A percentile compares a stretch with the other conserved stretches of the same genome.
These are phyloP conservation scores for Puya raimondii DNA, from an alignment of 176 grass and related monocot species.

Conservation along the genomic window DNA sequence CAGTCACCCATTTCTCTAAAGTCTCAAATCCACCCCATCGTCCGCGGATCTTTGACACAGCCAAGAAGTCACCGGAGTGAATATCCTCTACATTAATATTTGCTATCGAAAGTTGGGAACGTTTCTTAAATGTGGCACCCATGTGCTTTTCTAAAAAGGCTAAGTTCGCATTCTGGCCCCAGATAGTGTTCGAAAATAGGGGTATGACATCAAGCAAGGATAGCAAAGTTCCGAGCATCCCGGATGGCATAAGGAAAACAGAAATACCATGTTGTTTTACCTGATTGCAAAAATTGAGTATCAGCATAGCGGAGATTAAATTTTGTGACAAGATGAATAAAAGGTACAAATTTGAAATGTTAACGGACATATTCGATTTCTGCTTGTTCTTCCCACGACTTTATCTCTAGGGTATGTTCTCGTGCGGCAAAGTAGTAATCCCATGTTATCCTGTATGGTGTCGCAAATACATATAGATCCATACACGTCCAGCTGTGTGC, in stretches of 20 bases:
- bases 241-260: slow-evolving; percentile 91
- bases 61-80: slow-evolving; percentile 84
- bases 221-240: slow-evolving; percentile 83
- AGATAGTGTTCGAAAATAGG: slow-evolving; percentile 79
- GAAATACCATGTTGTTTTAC: slow-evolving; percentile 91
- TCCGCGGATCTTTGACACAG: slow-evolving; percentile 82
- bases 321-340: slow-evolving; percentile 7
- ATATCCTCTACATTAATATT: slow-evolving; percentile 64
- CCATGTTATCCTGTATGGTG: slow-evolving; percentile 89
- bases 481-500: slow-evolving; percentile 92
- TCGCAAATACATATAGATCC: slow-evolving; percentile 94
- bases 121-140: slow-evolving; percentile 74
- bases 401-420: slow-evolving; percentile 69
- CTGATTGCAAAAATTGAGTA: slow-evolving; percentile 31
- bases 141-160: slow-evolving; percentile 86
- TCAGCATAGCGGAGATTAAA: slow-evolving; percentile 19
- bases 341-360: slow-evolving; percentile 9
- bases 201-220: slow-evolving; percentile 85
- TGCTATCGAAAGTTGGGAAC: slow-evolving; percentile 46
- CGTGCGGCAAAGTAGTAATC: slow-evolving; percentile 68
- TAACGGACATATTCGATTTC: slow-evolving; percentile 72
- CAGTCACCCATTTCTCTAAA: slow-evolving; percentile 96
- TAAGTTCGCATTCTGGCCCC: slow-evolving; percentile 94
- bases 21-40: slow-evolving; percentile 97
- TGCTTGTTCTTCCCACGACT: slow-evolving; percentile 77